Evolutionary conservation across 2,329 filamentous ascomycete genomes (phyloP), one percentile per base, ranked within the genome.

Genomic region (Penicillium oxalicum): DNA sequence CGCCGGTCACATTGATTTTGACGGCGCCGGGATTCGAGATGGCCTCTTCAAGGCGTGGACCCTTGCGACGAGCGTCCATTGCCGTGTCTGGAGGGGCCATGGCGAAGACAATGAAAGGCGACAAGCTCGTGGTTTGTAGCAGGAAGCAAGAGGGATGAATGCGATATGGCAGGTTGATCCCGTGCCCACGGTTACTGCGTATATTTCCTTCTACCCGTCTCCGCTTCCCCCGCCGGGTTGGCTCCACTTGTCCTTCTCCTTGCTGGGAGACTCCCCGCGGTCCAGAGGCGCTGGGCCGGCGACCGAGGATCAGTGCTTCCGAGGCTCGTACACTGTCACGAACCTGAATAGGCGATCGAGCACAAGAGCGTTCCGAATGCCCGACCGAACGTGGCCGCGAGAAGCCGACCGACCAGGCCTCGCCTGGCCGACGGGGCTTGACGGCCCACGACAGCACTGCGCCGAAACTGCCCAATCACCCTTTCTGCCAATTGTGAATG

Each of bases 1-100:
- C 93, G 63, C 91, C 93, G 68, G 90, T 84, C 56, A 97, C 91
- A 67, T 98, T 97, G 74, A 98, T 97, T 72, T 88, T 86, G 63
- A 96, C 90, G 11, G 87, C 74, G 25, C 81, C 81, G 2, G 81
- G 81, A 50, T 80, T 78, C 51, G 74, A 70, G 53, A 83, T 82
- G 38, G 78, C 75, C 39, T 69, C 62, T 48, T 69, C 62, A 32
- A 71, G 47, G 37, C 65, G 67, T 43, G 59, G 60, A 37, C 61
- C 61, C 50, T 64, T 64, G 27, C 58, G 56, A 45, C 54, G 56
- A 48, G 48, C 44, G 47, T 57, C 52, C 41, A 55, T 54, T 44
- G 36, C 53, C 38, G 55, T 59, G 42, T 61, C 59, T 49, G 62
- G 60, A 33, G 62, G 56, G 53, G 65, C 58, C 68, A 71, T 71